Base-by-base conservation (phyloP, 768 basidiomycete species). In the Leccinum sublutescens region DNA sequence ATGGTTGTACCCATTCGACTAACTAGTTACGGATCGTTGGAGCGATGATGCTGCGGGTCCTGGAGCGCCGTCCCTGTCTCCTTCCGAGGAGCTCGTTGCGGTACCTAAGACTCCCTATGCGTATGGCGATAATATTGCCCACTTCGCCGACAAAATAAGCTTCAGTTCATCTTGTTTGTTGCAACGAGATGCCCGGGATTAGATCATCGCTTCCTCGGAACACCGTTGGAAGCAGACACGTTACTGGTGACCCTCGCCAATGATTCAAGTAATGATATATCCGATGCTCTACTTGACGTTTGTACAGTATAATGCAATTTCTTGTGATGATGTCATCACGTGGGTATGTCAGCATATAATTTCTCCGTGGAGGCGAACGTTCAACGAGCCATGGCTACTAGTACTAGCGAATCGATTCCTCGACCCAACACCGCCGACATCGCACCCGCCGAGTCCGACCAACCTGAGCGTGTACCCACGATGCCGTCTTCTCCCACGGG, bases 21-120 rank as follows among this genome's bases (percentile, higher is more conserved):
- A 21, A 14, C 74, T 91, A 10, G 80, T 82, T 6, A 90, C 89
- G 4, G 86, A 91, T 62, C 67, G 77, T 2, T 89, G 81, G 79
- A 76, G 71, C 68, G 43, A 76, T 68, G 61, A 77, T 75, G 58
- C 75, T 59, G 62, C 64, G 19, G 65, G 67, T 9, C 11, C 63
- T n/a, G 56, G 50, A 29, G 45, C 15, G 9, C 61, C 63, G 21
- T 65, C 64, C 25, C 49, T 62, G 53, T 59, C 58, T 25, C 62
- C 62, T 29, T 73, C 73, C 2, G 73, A 71, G 53, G 73, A 73
- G n/a, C 56, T 65, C 3, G 31, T 21, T 36, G 50, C 52, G 38
- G 27, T 25, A 9, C 61, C 66, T 5, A 65, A 66, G 40, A 34
- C 64, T 50, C 15, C 34, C n/a, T 53, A 59, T 51, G 36, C 48